Evolutionary conservation across 768 basidiomycete genomes (phyloP), one percentile per base, ranked within the genome.

Genomic region (Crepidotus variabilis): DNA sequence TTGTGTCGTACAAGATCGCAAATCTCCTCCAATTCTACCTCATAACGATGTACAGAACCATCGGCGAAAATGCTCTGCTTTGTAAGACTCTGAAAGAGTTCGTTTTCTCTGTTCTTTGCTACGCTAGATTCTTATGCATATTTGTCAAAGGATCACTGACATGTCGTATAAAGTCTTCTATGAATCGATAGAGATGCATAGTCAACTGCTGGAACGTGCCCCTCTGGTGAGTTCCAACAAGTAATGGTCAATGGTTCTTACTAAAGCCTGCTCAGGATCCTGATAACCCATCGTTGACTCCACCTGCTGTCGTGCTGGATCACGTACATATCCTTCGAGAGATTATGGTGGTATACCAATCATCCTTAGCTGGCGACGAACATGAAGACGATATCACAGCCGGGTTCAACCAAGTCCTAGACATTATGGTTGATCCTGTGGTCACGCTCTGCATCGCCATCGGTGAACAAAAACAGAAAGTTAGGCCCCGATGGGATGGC

Each of bases 1-100:
- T 98, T 57, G 83, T 88, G 47, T 85, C 90, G 0, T 99, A 94
- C 75, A 94, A 92, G 69, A 86, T 98, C 51, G 88, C 93, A 48
- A 98, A 96, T 63, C 76, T 98, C n/a, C 72, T 99, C 8, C 92
- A 96, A 61, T 99, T 98, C 67, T 99, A 98, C 69, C 75, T 87
- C 66, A 70, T 94, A 32, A 98, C 94, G 4, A 97, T 99, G 94
- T 81, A 84, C 50, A 80, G 92, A 49, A 98, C 95, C 1, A 87
- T 98, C 45, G 97, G 97, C 0, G 79, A 83, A n/a, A 76, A 88
- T 2, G 92, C 95, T 1, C 57, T 90, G 47, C 75, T 98, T 53
- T 88, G 88, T 1, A 79, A 74, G 55, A 87, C 90, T 0, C 75
- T 98, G 24, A 76, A 85, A 59, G 93, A 97, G 94, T 96, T 62